Evolutionary conservation across 768 basidiomycete genomes (phyloP).

Genomic region (Pisolithus tinctorius): DNA sequence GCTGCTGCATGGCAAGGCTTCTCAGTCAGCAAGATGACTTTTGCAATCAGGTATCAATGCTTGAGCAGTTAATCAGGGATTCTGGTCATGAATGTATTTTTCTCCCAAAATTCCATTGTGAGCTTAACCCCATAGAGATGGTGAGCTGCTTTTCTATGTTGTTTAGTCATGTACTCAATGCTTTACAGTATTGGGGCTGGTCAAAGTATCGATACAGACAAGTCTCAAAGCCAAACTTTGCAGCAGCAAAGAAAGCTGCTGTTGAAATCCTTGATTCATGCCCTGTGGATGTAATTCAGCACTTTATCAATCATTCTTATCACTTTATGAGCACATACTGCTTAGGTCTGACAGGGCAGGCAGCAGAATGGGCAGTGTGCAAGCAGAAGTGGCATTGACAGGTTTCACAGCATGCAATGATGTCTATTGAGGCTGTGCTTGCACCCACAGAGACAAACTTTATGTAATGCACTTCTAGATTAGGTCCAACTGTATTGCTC

Average conservation of each 20-base stretch:
- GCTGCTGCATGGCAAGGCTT: conserved; percentile 22
- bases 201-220: not conserved
- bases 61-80: conserved; percentile 13
- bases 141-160: not conserved
- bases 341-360: conserved; percentile 28
- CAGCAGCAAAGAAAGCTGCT: not conserved
- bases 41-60: conserved; percentile 14
- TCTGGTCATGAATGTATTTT: conserved; percentile 27
- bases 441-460: no score
- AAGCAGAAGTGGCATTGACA: conserved; percentile 16
- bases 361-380: conserved; percentile 30
- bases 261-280: not conserved
- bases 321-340: conserved; percentile 32
- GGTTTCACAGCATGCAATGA: conserved; percentile 26
- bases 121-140: conserved; percentile 25
- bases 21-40: conserved; percentile 27
- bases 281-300: not conserved
- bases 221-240: not conserved
- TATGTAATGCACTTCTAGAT: no score
- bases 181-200: not conserved
- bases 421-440: conserved; percentile 27
- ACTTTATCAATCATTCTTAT: conserved; percentile 17
- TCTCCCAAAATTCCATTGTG: conserved; percentile 31
- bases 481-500: no score
- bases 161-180: not conserved